These are phyloP conservation scores for Ustulina deusta DNA, from an alignment of 2,329 filamentous ascomycete species.

Conservation along the genomic window DNA sequence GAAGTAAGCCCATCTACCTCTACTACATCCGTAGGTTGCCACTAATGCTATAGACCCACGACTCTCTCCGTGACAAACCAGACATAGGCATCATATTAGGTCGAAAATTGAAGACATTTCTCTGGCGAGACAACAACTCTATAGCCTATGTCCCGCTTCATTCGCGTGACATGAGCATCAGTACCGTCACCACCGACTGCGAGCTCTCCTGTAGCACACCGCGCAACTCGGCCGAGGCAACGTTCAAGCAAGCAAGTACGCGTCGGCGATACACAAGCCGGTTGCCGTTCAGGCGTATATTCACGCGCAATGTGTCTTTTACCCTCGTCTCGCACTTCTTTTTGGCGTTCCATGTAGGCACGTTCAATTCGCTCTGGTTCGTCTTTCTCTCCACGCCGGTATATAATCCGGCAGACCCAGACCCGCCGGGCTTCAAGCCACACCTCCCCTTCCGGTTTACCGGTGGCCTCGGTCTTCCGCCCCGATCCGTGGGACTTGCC, in stretches of 20 bases:
- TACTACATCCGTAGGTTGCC: neutral
- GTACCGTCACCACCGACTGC: conserved; percentile 39
- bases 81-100: conserved; percentile 60
- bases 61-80: conserved; percentile 56
- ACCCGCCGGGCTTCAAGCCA: conserved; percentile 50
- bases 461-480: conserved; percentile 80
- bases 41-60: conserved; percentile 57
- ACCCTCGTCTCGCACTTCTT: conserved; percentile 75
- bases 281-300: conserved; percentile 66
- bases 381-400: conserved; percentile 81
- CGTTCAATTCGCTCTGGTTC: conserved; percentile 81
- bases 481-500: conserved; percentile 78
- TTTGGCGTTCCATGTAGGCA: conserved; percentile 78
- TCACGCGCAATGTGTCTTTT: conserved; percentile 65
- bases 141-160: conserved; percentile 53
- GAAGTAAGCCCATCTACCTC: conserved; percentile 54
- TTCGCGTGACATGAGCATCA: conserved; percentile 48
- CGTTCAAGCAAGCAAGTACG: conserved; percentile 26
- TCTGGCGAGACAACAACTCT: conserved; percentile 44
- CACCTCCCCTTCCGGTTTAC: conserved; percentile 72
- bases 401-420: conserved; percentile 57
- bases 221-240: conserved; percentile 38
- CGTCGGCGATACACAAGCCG: conserved; percentile 58
- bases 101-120: conserved; percentile 49
- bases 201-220: conserved; percentile 50